Evolutionary conservation across 805 yeast species (phyloP), one percentile per base, ranked within the genome.

Genomic region (Osmozyma mogii): DNA sequence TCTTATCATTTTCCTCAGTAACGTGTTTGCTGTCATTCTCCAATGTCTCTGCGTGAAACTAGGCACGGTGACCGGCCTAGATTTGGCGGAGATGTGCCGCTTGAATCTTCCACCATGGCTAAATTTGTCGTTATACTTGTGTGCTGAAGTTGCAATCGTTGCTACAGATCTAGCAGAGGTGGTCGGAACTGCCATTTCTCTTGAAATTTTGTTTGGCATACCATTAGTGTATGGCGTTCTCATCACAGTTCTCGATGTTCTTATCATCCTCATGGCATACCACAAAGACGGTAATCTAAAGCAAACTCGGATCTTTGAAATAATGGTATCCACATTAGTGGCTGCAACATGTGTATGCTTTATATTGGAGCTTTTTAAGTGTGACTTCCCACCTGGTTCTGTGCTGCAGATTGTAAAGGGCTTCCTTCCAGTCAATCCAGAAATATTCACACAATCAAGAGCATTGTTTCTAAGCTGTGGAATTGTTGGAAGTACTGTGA

Each of bases 111-210:
- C 94, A 0, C 53, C 54, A 15, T 74, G 80, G 74, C 51, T 82
- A 44, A 83, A 84, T 45, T 40, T 72, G 23, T 39, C 67, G 3
- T 58, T 85, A 4, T 87, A 85, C 49, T 49, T 72, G 2, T 67
- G 82, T 43, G 85, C 95, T 0, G 95, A 87, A 45, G 44, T 84
- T 15, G 95, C 95, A 3, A 87, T 87, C 37, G 78, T 87, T 20
- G 94, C 95, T 7, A 87, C 96, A 0, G 96, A 87, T 51, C 59
- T 87, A 44, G 96, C 96, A 1, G 96, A 87, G 53, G 95, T 87
- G 8, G 89, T 87, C 6, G 96, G 96, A 2, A 81, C 95, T 3
- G 95, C 95, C 8, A 83, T 87, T 27, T 75, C 95, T 0, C 62
- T 87, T 29, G 77, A 84, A 41, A 84, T 87, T 35, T 52, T 87